These are phyloP conservation scores for Helicostylum pulchrum DNA, from an alignment of 192 early-diverging fungal species.

Conservation along the genomic window DNA sequence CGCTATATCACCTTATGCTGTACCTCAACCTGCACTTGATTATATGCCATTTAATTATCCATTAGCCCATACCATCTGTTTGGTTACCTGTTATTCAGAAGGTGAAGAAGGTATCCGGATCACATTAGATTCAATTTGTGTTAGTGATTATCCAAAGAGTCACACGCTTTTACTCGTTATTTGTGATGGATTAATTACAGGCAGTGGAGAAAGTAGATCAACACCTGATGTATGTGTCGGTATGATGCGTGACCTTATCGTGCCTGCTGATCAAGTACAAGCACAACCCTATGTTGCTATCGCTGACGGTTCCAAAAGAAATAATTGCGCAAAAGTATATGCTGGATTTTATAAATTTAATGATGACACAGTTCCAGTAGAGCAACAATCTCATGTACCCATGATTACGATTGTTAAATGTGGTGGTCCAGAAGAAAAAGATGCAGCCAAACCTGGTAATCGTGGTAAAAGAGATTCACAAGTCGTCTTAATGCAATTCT, in stretches of 20 bases:
- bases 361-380: constrained; percentile 50
- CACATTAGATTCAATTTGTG: constrained; percentile 82
- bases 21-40: constrained; percentile 37
- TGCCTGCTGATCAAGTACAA: constrained; percentile 49
- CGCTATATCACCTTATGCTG: constrained; percentile 35
- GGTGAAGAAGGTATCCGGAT: constrained; percentile 73
- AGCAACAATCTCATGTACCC: constrained; percentile 57
- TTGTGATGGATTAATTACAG: constrained; percentile 88
- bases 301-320: constrained; percentile 70
- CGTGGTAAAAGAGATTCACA: constrained; percentile 90
- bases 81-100: constrained; percentile 92
- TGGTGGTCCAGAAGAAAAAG: constrained; percentile 46
- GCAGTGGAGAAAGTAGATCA: constrained; percentile 65
- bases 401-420: constrained; percentile 70
- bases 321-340: constrained; percentile 79
- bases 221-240: constrained; percentile 68
- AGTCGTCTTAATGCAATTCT: constrained; percentile 84
- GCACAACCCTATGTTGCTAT: constrained; percentile 71
- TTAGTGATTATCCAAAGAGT: constrained; percentile 76
- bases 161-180: constrained; percentile 85
- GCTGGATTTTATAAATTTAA: constrained; percentile 63
- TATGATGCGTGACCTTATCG: constrained; percentile 63
- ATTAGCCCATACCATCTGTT: constrained; percentile 59
- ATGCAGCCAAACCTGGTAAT: constrained; percentile 60
- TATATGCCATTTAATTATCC: constrained; percentile 54